These are phyloP conservation scores for Penicillium sp. DNA, from an alignment of 2,329 filamentous ascomycete species.

Conservation along the genomic window DNA sequence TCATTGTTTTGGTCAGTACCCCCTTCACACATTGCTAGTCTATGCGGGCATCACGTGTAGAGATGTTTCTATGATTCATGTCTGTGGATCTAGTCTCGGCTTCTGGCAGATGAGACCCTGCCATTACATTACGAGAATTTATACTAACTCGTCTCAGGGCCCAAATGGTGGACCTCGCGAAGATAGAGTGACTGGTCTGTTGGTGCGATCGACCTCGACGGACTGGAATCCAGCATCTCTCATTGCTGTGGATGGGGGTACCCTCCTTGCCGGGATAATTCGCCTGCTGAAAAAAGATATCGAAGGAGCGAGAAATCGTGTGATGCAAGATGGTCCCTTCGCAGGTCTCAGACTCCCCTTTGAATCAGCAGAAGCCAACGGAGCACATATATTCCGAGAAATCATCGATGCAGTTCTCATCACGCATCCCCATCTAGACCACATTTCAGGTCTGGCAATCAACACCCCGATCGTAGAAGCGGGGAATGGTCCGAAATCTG, in stretches of 20 bases:
- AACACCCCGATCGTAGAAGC: constrained; percentile 88
- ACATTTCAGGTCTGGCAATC: constrained; percentile 87
- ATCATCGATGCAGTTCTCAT: constrained; percentile 89
- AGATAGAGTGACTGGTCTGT: constrained; percentile 84
- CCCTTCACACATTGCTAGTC: constrained; percentile 26
- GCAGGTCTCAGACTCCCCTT: constrained; percentile 73
- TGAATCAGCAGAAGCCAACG: constrained; percentile 73
- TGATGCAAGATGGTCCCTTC: constrained; percentile 70
- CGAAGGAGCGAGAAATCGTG: constrained; percentile 27
- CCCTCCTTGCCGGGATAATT: constrained; percentile 84
- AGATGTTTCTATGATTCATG: constrained; percentile 1
- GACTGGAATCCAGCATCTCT: constrained; percentile 83
- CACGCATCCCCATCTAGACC: constrained; percentile 96
- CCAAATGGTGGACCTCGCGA: constrained; percentile 88
- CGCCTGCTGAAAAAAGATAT: constrained; percentile 66
- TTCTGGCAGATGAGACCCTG: constrained; percentile 20
- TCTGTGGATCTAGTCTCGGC: not conserved
- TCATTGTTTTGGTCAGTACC: constrained; percentile 71
- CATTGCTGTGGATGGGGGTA: constrained; percentile 91
- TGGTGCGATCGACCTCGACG: constrained; percentile 79
- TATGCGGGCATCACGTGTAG: constrained; percentile 10
- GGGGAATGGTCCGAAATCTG: constrained; percentile 74
- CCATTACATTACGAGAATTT: constrained; percentile 11
- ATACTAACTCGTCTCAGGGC: constrained; percentile 62
- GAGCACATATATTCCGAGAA: constrained; percentile 74